Percentiles rank a stretch among this genome's conserved stretches.
Conservation (phyloP, 805 yeast genomes). For the Zygoascus biomembranicola region DNA sequence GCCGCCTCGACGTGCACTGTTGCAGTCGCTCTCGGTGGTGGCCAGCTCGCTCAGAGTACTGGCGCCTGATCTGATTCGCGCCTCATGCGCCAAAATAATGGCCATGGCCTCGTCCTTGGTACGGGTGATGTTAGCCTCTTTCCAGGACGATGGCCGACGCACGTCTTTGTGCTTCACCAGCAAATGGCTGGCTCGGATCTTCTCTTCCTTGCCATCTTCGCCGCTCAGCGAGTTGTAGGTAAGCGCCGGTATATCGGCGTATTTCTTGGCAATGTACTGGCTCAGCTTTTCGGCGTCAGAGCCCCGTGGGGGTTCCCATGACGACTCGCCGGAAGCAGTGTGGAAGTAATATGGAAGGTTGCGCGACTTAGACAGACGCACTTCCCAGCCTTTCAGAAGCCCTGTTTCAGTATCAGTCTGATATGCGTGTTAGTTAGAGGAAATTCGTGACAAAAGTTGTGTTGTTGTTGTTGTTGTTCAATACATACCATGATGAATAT, state of each 20-base stretch:
- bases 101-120: slow-evolving; percentile 73
- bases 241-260: slow-evolving; percentile 21
- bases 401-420: slow-evolving; percentile 49
- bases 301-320: slow-evolving; percentile 90
- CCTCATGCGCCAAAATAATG: slow-evolving; percentile 48
- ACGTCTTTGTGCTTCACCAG: slow-evolving; percentile 75
- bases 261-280: slow-evolving; percentile 41
- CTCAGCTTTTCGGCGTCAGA: slow-evolving; percentile 55
- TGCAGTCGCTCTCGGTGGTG: slow-evolving; percentile 76
- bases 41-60: slow-evolving; percentile 66
- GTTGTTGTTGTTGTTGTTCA: too few relatives aligned
- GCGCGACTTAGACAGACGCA: slow-evolving; percentile 69
- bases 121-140: slow-evolving; percentile 63
- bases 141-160: slow-evolving; percentile 91
- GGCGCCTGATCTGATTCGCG: slow-evolving; percentile 55
- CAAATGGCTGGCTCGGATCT: slow-evolving; percentile 74
- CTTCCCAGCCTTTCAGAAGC: slow-evolving; percentile 78
- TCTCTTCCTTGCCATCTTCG: slow-evolving; percentile 28
- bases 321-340: slow-evolving; percentile 58
- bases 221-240: slow-evolving; percentile 7
- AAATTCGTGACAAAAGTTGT: background rate
- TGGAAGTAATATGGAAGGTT: slow-evolving; percentile 79
- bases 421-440: background rate
- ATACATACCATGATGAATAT: too few relatives aligned
- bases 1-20: slow-evolving; percentile 79